Evolutionary conservation across 192 early-diverging fungal species (phyloP).

Genomic region (Linnemannia elongata): DNA sequence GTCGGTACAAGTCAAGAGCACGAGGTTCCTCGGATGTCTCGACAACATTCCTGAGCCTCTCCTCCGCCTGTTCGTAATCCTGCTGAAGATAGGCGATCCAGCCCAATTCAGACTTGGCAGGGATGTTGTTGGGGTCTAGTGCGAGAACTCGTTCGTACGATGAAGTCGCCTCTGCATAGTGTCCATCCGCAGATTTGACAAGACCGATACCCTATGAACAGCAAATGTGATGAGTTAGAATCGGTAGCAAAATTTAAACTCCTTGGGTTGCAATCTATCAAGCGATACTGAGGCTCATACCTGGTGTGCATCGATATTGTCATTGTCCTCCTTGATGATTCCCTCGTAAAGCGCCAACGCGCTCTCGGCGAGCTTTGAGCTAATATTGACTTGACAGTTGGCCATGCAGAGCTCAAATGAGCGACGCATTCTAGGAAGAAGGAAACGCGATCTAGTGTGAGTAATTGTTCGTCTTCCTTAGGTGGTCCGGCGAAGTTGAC

Average conservation of each 20-base stretch:
- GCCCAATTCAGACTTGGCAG: slow-evolving; percentile 77
- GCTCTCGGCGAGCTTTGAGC: slow-evolving; percentile 65
- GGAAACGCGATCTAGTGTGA: neutral
- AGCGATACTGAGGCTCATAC: slow-evolving; percentile 17
- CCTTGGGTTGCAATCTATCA: neutral
- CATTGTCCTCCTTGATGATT: slow-evolving; percentile 59
- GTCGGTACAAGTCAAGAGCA: slow-evolving; percentile 71
- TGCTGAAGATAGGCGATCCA: slow-evolving; percentile 70
- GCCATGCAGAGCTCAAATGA: slow-evolving; percentile 73
- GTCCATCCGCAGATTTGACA: slow-evolving; percentile 63
- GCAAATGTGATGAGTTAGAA: neutral
- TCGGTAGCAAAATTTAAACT: neutral
- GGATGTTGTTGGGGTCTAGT: slow-evolving; percentile 59
- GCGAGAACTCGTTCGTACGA: slow-evolving; percentile 69
- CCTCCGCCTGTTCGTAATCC: slow-evolving; percentile 67
- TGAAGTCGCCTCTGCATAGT: slow-evolving; percentile 67
- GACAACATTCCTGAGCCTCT: slow-evolving; percentile 67
- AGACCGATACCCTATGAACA: slow-evolving; percentile 68
- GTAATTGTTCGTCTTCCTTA: neutral
- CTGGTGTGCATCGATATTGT: slow-evolving; percentile 62
- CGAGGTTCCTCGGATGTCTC: slow-evolving; percentile 58
- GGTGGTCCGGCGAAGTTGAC: neutral
- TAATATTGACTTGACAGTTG: slow-evolving; percentile 69
- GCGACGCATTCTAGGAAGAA: slow-evolving; percentile 56
- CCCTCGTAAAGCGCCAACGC: slow-evolving; percentile 69